A percentile compares a stretch with the other conserved stretches of the same genome.
These are phyloP conservation scores for Betula pendula DNA, from an alignment of 306 rosid genomes.

Conservation along the genomic window DNA sequence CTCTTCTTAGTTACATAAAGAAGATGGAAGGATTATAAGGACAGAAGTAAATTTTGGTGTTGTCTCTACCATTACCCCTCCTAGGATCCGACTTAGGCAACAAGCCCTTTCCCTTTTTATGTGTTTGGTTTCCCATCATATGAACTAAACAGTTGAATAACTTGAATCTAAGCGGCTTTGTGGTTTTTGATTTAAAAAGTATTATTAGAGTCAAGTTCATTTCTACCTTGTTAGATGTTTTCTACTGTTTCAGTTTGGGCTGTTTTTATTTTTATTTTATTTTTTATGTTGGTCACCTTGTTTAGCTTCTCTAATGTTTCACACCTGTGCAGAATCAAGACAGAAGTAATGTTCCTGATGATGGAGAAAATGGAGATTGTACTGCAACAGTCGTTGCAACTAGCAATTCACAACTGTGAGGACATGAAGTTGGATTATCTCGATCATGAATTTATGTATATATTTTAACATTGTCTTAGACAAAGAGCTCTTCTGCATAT, in stretches of 20 bases:
- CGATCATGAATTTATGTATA: neutral
- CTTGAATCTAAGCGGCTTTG: neutral
- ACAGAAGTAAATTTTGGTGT: neutral
- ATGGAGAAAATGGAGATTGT: conserved; percentile 2
- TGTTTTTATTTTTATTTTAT: neutral
- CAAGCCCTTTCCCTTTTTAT: too few relatives aligned
- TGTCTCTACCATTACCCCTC: neutral
- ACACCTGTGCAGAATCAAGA: conserved; percentile 14
- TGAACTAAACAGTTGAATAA: neutral
- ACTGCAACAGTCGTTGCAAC: conserved; percentile 7
- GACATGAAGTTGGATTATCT: neutral
- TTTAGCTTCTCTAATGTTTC: neutral
- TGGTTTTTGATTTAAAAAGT: neutral
- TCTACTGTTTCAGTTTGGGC: neutral
- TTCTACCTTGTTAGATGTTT: neutral
- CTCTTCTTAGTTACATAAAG: neutral
- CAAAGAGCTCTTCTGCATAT: neutral
- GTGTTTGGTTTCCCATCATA: too few relatives aligned
- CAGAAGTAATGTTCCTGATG: conserved; percentile 8
- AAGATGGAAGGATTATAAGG: neutral
- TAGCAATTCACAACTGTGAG: neutral
- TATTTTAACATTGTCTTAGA: neutral
- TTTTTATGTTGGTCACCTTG: neutral
- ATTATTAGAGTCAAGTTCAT: neutral
- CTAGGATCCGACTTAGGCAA: too few relatives aligned